A percentile compares a stretch with the other conserved stretches of the same genome.
phyloP scores from a whole-genome alignment of 208 protist species.

The Acanthamoeba culbertsoni region DNA sequence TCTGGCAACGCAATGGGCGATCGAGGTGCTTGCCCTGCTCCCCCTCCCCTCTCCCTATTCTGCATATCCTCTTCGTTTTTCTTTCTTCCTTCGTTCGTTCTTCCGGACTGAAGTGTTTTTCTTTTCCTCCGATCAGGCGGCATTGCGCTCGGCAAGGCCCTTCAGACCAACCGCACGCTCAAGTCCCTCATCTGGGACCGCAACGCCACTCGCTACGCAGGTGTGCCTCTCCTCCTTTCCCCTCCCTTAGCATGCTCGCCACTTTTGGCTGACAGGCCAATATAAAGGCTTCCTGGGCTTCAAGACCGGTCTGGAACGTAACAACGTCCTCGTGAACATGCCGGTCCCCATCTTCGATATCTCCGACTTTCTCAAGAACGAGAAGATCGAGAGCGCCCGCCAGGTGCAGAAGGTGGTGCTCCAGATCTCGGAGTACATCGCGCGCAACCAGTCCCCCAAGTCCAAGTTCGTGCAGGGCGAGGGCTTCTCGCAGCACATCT shows the following conservation, averaged over 20 bases:
- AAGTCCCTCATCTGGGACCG: conserved; percentile 70
- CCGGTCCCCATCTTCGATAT: conserved; percentile 71
- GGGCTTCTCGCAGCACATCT: conserved; percentile 12
- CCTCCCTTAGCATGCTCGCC: conserved; percentile 42
- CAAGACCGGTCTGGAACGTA: conserved; percentile 66
- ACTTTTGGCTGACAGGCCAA: background rate
- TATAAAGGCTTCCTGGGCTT: conserved; percentile 66
- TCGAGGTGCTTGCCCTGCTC: background rate
- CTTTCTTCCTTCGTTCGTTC: background rate
- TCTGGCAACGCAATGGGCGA: conserved; percentile 71
- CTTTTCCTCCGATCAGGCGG: conserved; percentile 43
- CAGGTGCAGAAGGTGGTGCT: conserved; percentile 16
- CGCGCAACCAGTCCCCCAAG: conserved; percentile 52
- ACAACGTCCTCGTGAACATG: conserved; percentile 70
- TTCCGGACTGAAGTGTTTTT: background rate
- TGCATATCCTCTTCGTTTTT: background rate
- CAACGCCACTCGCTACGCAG: conserved; percentile 32
- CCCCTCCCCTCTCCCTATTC: background rate
- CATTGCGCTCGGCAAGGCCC: conserved; percentile 70
- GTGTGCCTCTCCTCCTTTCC: background rate
- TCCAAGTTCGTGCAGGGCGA: background rate
- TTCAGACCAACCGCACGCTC: conserved; percentile 76
- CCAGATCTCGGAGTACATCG: conserved; percentile 24
- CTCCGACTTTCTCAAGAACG: background rate
- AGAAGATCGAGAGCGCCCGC: background rate